Conservation (phyloP, 78 protist genomes). For the Dictyostelium brefeldianum region DNA sequence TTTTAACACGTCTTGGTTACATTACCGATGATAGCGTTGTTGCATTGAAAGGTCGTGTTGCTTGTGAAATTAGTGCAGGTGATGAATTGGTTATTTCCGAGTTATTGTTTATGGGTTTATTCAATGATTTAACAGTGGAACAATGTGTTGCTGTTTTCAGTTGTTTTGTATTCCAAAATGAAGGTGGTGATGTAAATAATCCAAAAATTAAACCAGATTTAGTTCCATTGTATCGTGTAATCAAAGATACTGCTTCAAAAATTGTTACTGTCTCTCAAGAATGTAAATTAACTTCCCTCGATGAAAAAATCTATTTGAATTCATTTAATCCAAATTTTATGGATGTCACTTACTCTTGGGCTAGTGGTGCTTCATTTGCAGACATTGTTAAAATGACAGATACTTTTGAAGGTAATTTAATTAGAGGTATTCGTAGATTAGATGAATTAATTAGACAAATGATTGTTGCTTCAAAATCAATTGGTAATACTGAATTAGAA, state of each 20-base stretch:
- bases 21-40: slow-evolving; percentile 90
- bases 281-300: slow-evolving; percentile 82
- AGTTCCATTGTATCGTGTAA: slow-evolving; percentile 49
- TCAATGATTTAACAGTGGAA: slow-evolving; percentile 89
- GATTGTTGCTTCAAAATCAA: slow-evolving; percentile 92
- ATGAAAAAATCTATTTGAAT: slow-evolving; percentile 83
- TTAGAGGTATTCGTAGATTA: slow-evolving; percentile 89
- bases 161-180: slow-evolving; percentile 88
- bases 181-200: slow-evolving; percentile 29
- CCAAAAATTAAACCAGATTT: slow-evolving; percentile 77
- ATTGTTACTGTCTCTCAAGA: slow-evolving; percentile 90
- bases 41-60: slow-evolving; percentile 95
- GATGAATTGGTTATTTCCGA: slow-evolving; percentile 97
- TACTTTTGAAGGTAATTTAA: slow-evolving; percentile 96
- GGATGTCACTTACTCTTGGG: slow-evolving; percentile 83
- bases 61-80: slow-evolving; percentile 96
- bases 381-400: slow-evolving; percentile 93
- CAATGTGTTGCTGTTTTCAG: slow-evolving; percentile 91
- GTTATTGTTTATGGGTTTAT: slow-evolving; percentile 94
- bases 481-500: slow-evolving; percentile 94
- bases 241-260: slow-evolving; percentile 88
- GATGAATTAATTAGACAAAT: slow-evolving; percentile 97
- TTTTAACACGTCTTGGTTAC: slow-evolving; percentile 93
- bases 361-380: slow-evolving; percentile 91
- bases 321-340: slow-evolving; percentile 89